These are phyloP conservation scores for Colletotrichum noveboracense DNA, from an alignment of 2,329 filamentous ascomycete genomes.

Conservation along the genomic window DNA sequence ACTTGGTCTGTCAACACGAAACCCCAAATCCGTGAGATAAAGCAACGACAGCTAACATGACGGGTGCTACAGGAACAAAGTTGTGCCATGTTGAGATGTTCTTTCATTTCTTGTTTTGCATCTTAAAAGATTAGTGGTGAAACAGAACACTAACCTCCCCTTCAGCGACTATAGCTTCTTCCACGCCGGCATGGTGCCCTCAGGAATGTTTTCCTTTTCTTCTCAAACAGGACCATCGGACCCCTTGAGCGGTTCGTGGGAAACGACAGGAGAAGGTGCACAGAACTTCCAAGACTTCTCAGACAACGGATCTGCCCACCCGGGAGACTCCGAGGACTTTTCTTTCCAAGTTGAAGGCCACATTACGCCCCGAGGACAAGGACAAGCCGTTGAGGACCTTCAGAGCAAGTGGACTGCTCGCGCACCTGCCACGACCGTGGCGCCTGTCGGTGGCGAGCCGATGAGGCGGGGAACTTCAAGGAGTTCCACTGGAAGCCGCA, in stretches of 20 bases:
- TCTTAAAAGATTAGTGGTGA: slow-evolving; percentile 41
- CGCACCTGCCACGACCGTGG: slow-evolving; percentile 35
- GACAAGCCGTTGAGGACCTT: slow-evolving; percentile 51
- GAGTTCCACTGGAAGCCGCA: slow-evolving; percentile 50
- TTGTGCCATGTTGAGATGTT: slow-evolving; percentile 50
- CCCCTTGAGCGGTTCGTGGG: slow-evolving; percentile 62
- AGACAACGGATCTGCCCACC: slow-evolving; percentile 53
- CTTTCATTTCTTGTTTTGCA: slow-evolving; percentile 34
- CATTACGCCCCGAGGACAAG: slow-evolving; percentile 57
- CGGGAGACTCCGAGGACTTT: slow-evolving; percentile 61
- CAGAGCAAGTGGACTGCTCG: slow-evolving; percentile 53
- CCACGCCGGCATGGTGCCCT: slow-evolving; percentile 54
- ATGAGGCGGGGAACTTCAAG: slow-evolving; percentile 51
- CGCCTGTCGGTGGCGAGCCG: slow-evolving; percentile 37
- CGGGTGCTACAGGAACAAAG: slow-evolving; percentile 56
- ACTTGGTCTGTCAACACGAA: slow-evolving; percentile 40
- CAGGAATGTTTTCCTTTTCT: slow-evolving; percentile 63
- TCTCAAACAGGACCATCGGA: slow-evolving; percentile 66
- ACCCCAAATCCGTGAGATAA: slow-evolving; percentile 20
- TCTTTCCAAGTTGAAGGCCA: slow-evolving; percentile 53
- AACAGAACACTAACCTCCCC: slow-evolving; percentile 61
- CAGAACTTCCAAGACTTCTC: slow-evolving; percentile 63
- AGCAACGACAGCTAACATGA: slow-evolving; percentile 37
- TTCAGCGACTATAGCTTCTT: slow-evolving; percentile 62
- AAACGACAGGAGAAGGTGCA: slow-evolving; percentile 61